A percentile compares a stretch with the other conserved stretches of the same genome.
phyloP scores from a whole-genome alignment of 768 basidiomycete genomes.

The Hortiboletus flavorubellus region DNA sequence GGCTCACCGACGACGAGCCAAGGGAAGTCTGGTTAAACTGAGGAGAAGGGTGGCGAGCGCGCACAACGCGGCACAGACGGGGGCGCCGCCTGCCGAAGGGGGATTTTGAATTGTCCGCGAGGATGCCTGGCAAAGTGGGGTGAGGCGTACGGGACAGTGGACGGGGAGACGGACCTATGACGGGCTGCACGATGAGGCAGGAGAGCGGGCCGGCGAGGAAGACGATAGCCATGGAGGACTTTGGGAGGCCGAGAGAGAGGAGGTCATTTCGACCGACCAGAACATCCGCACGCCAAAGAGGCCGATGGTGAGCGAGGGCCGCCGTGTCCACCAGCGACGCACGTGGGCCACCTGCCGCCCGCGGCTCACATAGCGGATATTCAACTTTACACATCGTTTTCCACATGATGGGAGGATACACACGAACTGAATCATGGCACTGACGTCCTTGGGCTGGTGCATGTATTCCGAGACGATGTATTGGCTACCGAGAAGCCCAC shows the following conservation, averaged over 20 bases:
- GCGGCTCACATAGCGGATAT: too few species aligned
- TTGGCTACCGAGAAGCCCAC: too few species aligned
- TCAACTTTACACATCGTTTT: too few species aligned
- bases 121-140: slow-evolving; percentile 38
- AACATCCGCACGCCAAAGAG: slow-evolving; percentile 83
- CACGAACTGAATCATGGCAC: too few species aligned
- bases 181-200: slow-evolving; percentile 86
- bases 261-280: slow-evolving; percentile 96
- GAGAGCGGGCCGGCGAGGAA: slow-evolving; percentile 91
- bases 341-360: too few species aligned
- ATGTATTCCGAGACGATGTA: too few species aligned
- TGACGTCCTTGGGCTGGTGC: too few species aligned
- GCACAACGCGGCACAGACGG: slow-evolving; percentile 59
- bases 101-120: slow-evolving; percentile 83
- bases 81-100: slow-evolving; percentile 83
- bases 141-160: neutral
- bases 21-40: slow-evolving; percentile 63
- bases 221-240: slow-evolving; percentile 84
- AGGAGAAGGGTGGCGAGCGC: slow-evolving; percentile 73
- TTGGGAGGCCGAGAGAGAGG: slow-evolving; percentile 81
- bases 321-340: slow-evolving; percentile 65
- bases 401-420: too few species aligned
- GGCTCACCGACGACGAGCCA: slow-evolving; percentile 34
- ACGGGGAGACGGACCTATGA: slow-evolving; percentile 57
- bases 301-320: slow-evolving; percentile 73